phyloP scores from a whole-genome alignment of 164 flowering plant genomes.

The Taxillus chinensis region DNA sequence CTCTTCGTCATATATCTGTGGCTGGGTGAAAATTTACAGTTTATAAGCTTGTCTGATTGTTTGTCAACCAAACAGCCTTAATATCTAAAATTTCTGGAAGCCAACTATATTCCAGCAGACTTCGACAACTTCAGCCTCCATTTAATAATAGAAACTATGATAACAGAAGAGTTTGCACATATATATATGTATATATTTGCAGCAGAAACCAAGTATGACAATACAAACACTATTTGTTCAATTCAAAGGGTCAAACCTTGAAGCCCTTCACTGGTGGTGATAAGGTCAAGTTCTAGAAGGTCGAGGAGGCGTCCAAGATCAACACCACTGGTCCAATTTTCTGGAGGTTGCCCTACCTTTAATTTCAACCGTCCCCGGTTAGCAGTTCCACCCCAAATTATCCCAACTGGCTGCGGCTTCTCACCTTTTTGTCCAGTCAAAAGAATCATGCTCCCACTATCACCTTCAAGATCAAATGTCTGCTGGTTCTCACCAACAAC shows the following conservation, averaged over 20 bases:
- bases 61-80: no score
- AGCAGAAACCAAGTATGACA: no score
- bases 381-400: conserved; percentile 99
- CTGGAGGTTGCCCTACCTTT: conserved; percentile 80
- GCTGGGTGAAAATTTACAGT: no score
- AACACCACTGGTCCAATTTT: conserved; percentile 96
- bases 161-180: no score
- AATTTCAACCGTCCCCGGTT: conserved; percentile 88
- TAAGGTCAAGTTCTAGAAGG: conserved; percentile 80
- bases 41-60: no score
- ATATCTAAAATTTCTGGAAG: no score
- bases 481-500: conserved; percentile 93
- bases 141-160: no score
- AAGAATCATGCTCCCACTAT: conserved; percentile 89
- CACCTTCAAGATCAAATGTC: conserved; percentile 93
- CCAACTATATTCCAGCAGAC: no score
- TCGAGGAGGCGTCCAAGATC: conserved; percentile 95
- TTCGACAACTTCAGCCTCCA: no score
- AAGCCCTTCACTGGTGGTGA: conserved; percentile 56
- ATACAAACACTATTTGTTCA: not conserved
- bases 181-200: no score
- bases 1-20: no score
- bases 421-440: conserved; percentile 53
- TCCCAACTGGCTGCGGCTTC: conserved; percentile 80
- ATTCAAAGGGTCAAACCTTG: conserved; percentile 46